Base-by-base conservation (phyloP, 139 green algal genomes). In the Auxenochlorella protothecoides region DNA sequence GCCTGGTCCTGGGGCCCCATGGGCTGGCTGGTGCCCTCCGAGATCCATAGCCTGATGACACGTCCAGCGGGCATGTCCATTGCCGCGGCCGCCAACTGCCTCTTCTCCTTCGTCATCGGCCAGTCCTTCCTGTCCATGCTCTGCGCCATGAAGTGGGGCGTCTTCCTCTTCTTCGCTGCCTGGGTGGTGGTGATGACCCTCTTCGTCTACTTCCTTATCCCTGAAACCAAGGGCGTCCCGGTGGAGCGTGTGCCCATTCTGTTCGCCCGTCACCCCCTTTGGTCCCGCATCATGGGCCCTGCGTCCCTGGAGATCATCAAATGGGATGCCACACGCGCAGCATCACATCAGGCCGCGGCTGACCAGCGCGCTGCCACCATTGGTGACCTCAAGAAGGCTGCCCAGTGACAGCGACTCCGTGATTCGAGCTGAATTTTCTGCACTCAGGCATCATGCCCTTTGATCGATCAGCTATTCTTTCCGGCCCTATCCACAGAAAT, bases 1-100 rank as follows among this genome's bases (percentile, higher is more conserved):
- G 89, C 89, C 3, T 93, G 85, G 85, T 87, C 77, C 4, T 93
- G 83, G 85, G 81, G 84, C 53, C 86, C 86, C 7, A 78, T 92
- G 59, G 83, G 74, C 27, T 91, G 86, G 86, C 72, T 89, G 64
- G 80, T 86, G 14, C 80, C 85, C 4, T 78, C 76, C 63, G 83
- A 87, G 69, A 79, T 90, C 55, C 74, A 88, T 53, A 74, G 78
- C 13, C 68, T 89, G 71, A 76, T 82, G 60, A 84, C 79, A 7
- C 68, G 79, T 11, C 74, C 76, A n/a, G 76, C 78, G 6, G 82
- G 82, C 65, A 72, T 63, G 10, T 77, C 68, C 59, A 74, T 88
- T 72, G 78, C 74, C 65, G 79, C 79, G 3, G 72, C 72, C 62
- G 68, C 81, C 70, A 89, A 89, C 80, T 85, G 84, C 74, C 74